Evolutionary conservation across 805 yeast genomes (phyloP).

Genomic region (Sugiyamaella mastotermitis): DNA sequence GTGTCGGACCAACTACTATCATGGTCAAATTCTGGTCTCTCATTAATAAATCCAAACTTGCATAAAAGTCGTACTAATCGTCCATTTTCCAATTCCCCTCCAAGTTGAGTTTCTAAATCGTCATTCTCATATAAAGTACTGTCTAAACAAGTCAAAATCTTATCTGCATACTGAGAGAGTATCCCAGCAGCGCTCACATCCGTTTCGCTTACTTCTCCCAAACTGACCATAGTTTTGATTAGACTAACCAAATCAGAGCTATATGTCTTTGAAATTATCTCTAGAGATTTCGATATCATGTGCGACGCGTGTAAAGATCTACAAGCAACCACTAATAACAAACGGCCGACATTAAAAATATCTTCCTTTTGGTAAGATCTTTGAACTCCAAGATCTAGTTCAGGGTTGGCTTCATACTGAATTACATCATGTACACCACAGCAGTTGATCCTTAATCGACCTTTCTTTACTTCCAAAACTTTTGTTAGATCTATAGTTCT

Average conservation of each 20-base stretch:
- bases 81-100: constrained; percentile 80
- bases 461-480: constrained; percentile 65
- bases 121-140: constrained; percentile 19
- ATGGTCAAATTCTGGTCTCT: constrained; percentile 59
- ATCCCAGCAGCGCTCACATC: neutral
- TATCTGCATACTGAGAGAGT: neutral
- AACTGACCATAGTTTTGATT: constrained; percentile 2
- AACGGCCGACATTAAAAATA: constrained; percentile 48
- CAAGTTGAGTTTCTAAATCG: constrained; percentile 35
- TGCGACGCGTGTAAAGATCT: constrained; percentile 14
- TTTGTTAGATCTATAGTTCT: constrained; percentile 60
- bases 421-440: constrained; percentile 69
- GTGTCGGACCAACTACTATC: constrained; percentile 64
- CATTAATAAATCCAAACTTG: constrained; percentile 73
- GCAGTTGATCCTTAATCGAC: constrained; percentile 64
- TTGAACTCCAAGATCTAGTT: constrained; percentile 11
- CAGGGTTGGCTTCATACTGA: constrained; percentile 29
- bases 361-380: constrained; percentile 48
- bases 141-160: constrained; percentile 18
- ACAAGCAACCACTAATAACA: constrained; percentile 51
- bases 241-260: neutral
- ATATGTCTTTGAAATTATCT: neutral
- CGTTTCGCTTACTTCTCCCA: neutral
- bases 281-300: neutral
- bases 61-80: constrained; percentile 75